Conservation (phyloP, 106 monocot species). For the Chionographis japonica region DNA sequence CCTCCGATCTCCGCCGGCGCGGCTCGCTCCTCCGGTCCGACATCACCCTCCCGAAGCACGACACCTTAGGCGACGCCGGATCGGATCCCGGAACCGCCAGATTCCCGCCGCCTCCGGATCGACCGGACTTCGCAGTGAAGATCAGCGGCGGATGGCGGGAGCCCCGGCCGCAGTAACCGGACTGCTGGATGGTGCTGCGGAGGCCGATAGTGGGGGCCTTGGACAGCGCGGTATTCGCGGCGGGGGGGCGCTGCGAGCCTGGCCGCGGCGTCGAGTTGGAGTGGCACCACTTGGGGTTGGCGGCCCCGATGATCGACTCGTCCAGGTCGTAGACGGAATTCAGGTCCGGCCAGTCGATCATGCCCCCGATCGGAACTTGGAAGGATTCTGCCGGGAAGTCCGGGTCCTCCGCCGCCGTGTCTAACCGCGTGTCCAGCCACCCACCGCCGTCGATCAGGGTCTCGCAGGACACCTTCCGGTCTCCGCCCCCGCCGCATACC, state of each 20-base stretch:
- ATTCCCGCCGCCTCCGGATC: too few relatives aligned
- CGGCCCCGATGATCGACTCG: background rate
- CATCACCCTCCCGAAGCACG: too few relatives aligned
- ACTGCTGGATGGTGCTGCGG: background rate
- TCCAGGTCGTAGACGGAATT: too few relatives aligned
- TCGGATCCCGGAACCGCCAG: too few relatives aligned
- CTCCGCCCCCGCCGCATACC: conserved; percentile 8
- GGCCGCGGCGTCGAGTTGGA: background rate
- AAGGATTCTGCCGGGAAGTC: conserved; percentile 1
- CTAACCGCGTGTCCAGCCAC: too few relatives aligned
- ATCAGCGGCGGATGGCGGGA: background rate
- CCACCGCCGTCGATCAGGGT: background rate
- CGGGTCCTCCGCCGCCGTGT: background rate
- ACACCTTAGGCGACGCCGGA: too few relatives aligned
- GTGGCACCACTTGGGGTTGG: background rate
- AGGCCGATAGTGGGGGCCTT: background rate
- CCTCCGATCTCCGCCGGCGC: too few relatives aligned
- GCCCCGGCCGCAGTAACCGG: too few relatives aligned
- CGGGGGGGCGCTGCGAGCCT: background rate
- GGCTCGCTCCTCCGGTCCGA: too few relatives aligned
- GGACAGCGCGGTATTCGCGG: background rate
- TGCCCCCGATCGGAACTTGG: background rate
- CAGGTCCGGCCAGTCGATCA: background rate
- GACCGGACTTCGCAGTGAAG: too few relatives aligned
- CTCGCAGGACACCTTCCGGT: conserved; percentile 11